phyloP scores from a whole-genome alignment of 192 early-diverging fungal genomes.

The Backusella liffmaniae region DNA sequence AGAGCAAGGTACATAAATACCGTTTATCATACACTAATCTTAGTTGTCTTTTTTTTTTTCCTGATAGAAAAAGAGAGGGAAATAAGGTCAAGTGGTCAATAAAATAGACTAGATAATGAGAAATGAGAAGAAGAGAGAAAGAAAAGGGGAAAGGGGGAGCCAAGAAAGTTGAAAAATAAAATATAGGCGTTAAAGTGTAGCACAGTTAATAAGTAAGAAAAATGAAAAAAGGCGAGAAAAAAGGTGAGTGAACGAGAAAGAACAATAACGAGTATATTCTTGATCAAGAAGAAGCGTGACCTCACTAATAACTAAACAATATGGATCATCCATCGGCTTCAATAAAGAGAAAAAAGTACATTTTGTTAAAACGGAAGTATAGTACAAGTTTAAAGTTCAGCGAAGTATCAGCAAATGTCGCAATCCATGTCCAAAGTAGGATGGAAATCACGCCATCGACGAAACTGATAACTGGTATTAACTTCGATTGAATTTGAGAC shows the following conservation, averaged over 20 bases:
- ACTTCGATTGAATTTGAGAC: neutral
- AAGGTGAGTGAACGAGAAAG: neutral
- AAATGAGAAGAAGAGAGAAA: neutral
- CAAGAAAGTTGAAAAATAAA: neutral
- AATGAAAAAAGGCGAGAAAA: neutral
- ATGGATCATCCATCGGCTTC: neutral
- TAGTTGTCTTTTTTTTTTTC: neutral
- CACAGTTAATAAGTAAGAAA: neutral
- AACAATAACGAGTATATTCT: neutral
- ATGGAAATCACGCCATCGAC: slow-evolving; percentile 2
- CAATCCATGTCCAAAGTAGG: slow-evolving; percentile 3
- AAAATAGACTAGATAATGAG: neutral
- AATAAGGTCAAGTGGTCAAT: neutral
- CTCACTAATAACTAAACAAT: neutral
- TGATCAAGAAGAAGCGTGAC: neutral
- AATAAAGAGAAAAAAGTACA: neutral
- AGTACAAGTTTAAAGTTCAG: slow-evolving; percentile 1
- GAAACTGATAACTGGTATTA: neutral
- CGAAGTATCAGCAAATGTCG: neutral
- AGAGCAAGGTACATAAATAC: neutral
- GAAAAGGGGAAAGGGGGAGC: neutral
- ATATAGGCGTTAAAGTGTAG: slow-evolving; percentile 1
- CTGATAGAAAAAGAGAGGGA: neutral
- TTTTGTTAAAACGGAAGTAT: neutral
- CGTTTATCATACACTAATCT: neutral